Conservation (phyloP, 371 early-diverging fungal genomes). For the Vairimorpha apis region DNA sequence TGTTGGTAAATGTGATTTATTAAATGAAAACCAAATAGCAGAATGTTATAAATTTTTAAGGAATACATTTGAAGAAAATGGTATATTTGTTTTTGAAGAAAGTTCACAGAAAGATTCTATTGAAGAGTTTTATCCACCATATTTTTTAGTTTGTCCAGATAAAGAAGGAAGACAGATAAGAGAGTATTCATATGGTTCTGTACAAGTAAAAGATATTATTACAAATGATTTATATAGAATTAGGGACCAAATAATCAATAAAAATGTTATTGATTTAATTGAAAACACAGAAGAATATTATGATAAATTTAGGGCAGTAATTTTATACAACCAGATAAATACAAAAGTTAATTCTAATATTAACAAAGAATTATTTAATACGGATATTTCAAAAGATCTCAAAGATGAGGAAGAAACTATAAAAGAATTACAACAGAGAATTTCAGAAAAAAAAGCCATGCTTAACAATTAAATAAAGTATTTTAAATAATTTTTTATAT, state of each 20-base stretch:
- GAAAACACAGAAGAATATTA: constrained; percentile 58
- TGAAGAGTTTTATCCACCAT: constrained; percentile 33
- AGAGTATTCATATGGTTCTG: constrained; percentile 45
- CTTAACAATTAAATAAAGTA: neutral
- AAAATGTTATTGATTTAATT: constrained; percentile 45
- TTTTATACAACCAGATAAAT: neutral
- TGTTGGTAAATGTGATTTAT: constrained; percentile 57
- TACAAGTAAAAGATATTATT: constrained; percentile 10
- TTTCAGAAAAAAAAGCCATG: neutral
- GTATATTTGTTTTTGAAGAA: constrained; percentile 41
- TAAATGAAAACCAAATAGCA: constrained; percentile 34
- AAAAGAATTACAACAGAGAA: constrained; percentile 1
- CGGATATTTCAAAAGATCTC: neutral
- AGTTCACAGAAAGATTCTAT: constrained; percentile 34
- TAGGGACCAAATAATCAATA: constrained; percentile 46
- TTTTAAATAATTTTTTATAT: neutral
- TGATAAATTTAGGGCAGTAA: constrained; percentile 31
- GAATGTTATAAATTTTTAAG: constrained; percentile 35
- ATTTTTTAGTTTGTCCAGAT: constrained; percentile 7
- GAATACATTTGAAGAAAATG: constrained; percentile 28
- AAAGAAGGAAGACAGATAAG: constrained; percentile 11
- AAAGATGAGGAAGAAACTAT: constrained; percentile 4
- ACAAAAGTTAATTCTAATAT: neutral
- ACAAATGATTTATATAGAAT: constrained; percentile 43
- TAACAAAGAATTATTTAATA: neutral